Conservation (phyloP, 768 basidiomycete genomes). For the Suillus decipiens region DNA sequence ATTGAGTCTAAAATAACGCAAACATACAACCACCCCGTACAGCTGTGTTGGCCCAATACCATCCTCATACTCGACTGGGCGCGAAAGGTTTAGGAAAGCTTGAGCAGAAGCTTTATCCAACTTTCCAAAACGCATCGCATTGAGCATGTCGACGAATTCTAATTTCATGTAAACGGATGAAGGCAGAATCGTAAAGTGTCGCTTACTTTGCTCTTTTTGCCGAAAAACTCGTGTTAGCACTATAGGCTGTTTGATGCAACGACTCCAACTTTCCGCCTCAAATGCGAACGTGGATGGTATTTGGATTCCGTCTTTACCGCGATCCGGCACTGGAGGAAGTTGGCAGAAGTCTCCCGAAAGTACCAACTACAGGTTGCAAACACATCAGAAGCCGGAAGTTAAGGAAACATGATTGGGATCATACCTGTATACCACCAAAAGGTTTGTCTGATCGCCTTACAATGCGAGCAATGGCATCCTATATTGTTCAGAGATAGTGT, state of each 20-base stretch:
- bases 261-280: slow-evolving; percentile 73
- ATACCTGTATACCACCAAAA: slow-evolving; percentile 90
- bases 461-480: slow-evolving; percentile 65
- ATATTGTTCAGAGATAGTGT: slow-evolving; percentile 38
- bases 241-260: slow-evolving; percentile 58
- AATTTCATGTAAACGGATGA: slow-evolving; percentile 1
- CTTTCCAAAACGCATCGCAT: slow-evolving; percentile 80
- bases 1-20: slow-evolving; percentile 5
- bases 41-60: slow-evolving; percentile 82
- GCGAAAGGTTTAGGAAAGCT: slow-evolving; percentile 57
- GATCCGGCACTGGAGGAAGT: slow-evolving; percentile 74
- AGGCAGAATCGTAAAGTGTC: not conserved
- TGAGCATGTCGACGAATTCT: slow-evolving; percentile 85
- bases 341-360: slow-evolving; percentile 92
- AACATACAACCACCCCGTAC: slow-evolving; percentile 38
- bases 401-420: slow-evolving; percentile 44
- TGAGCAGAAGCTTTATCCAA: slow-evolving; percentile 44
- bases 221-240: slow-evolving; percentile 78
- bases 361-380: slow-evolving; percentile 53
- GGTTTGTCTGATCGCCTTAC: slow-evolving; percentile 55
- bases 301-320: slow-evolving; percentile 47
- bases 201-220: slow-evolving; percentile 76
- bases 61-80: slow-evolving; percentile 63
- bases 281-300: slow-evolving; percentile 70
- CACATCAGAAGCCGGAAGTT: slow-evolving; percentile 1